A percentile compares a stretch with the other conserved stretches of the same genome.
Evolutionary conservation across 1,284 basidiomycete genomes (phyloP).

Genomic region (Tilletiaria anomala): DNA sequence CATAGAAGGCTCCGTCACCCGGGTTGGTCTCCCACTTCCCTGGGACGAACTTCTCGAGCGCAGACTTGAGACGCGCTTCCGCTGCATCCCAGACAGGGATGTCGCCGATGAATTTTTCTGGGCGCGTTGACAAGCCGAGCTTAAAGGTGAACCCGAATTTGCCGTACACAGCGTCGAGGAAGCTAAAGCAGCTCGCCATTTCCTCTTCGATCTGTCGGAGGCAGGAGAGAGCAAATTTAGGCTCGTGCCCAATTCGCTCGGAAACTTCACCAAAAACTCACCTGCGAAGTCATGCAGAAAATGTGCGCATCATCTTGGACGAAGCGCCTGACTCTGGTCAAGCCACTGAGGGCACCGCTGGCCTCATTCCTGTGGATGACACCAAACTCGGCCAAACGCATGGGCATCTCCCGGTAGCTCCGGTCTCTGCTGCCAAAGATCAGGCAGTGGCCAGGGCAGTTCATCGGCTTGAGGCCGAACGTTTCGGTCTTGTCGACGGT

Average conservation of each 20-base stretch:
- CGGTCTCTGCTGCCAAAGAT: slow-evolving; percentile 91
- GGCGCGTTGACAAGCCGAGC: slow-evolving; percentile 86
- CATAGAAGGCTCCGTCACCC: slow-evolving; percentile 70
- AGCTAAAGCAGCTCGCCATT: slow-evolving; percentile 75
- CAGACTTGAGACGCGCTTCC: slow-evolving; percentile 73
- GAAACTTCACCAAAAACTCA: slow-evolving; percentile 31
- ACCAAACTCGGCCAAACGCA: slow-evolving; percentile 96
- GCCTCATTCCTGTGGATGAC: slow-evolving; percentile 96
- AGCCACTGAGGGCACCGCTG: slow-evolving; percentile 77
- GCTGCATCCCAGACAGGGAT: slow-evolving; percentile 80
- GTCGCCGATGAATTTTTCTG: slow-evolving; percentile 82
- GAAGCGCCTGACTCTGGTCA: slow-evolving; percentile 86
- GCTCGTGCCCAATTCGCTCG: not conserved
- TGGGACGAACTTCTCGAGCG: slow-evolving; percentile 72
- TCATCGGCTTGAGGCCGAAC: slow-evolving; percentile 65
- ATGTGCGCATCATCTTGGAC: slow-evolving; percentile 95
- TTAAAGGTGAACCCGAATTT: slow-evolving; percentile 96
- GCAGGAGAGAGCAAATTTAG: not conserved
- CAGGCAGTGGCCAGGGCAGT: slow-evolving; percentile 93
- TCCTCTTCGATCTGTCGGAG: slow-evolving; percentile 64
- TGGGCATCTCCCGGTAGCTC: slow-evolving; percentile 85
- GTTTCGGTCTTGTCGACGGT: slow-evolving; percentile 84
- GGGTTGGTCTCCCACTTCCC: slow-evolving; percentile 89
- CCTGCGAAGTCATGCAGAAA: slow-evolving; percentile 90
- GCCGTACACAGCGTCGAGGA: slow-evolving; percentile 77